Conservation (phyloP, 164 flowering plant genomes). For the Vitis labrusca region DNA sequence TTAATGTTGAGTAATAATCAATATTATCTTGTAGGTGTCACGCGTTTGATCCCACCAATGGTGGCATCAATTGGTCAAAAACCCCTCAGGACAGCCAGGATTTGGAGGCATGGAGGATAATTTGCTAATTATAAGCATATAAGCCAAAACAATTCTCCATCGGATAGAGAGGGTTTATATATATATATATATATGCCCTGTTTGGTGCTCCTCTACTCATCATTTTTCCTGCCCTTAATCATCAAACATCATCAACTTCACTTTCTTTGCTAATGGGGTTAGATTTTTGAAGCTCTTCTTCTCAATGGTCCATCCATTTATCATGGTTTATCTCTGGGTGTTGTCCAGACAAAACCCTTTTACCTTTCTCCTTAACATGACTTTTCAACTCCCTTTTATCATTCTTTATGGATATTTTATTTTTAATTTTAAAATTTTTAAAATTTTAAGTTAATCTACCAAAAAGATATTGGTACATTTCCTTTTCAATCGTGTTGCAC, state of each 20-base stretch:
- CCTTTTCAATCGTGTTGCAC: no score
- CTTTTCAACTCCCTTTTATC: not conserved
- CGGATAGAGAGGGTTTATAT: not conserved
- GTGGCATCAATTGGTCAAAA: no score
- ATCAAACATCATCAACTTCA: conserved; percentile 9
- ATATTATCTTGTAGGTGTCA: not conserved
- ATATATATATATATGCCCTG: no score
- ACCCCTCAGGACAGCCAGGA: no score
- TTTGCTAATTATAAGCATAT: no score
- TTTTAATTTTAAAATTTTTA: no score
- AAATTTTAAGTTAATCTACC: not conserved
- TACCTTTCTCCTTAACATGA: not conserved
- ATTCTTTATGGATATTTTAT: not conserved
- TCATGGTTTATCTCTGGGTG: conserved; percentile 9
- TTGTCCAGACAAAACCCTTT: no score
- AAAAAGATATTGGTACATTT: not conserved
- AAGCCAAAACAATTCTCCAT: not conserved
- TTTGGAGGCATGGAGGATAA: no score
- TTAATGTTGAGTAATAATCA: no score
- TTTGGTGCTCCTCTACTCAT: conserved; percentile 13
- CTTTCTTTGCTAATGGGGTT: not conserved
- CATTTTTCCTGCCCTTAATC: conserved; percentile 11
- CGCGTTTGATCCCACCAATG: conserved; percentile 2
- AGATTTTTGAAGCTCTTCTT: not conserved
- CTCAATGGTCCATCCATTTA: conserved; percentile 1